phyloP scores from a whole-genome alignment of 768 basidiomycete genomes.

The Pleurotus citrinopileatus region DNA sequence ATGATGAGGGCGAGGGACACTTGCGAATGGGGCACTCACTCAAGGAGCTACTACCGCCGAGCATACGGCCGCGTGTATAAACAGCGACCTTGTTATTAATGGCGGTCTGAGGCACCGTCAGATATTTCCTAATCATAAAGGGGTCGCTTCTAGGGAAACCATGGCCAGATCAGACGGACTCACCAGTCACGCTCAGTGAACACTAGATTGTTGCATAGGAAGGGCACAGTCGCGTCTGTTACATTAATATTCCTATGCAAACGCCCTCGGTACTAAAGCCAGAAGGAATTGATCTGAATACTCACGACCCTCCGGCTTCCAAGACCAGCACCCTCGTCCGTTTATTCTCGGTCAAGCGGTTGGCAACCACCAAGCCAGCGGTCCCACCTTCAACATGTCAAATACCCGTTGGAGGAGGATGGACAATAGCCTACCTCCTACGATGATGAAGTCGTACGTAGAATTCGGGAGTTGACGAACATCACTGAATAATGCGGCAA shows the following conservation, averaged over 20 bases:
- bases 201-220: neutral
- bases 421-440: conserved; percentile 6
- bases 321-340: neutral
- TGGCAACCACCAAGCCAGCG: conserved; percentile 7
- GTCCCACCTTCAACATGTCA: conserved; percentile 10
- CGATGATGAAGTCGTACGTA: conserved; percentile 12
- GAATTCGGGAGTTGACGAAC: neutral
- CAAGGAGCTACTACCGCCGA: conserved; percentile 4
- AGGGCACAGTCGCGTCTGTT: conserved; percentile 3
- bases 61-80: neutral
- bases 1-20: neutral
- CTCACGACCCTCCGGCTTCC: conserved; percentile 10
- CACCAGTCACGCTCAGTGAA: conserved; percentile 7
- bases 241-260: conserved; percentile 3
- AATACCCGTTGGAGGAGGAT: neutral
- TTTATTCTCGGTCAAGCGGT: conserved; percentile 6
- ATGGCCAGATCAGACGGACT: neutral
- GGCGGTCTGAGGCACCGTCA: conserved; percentile 1
- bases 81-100: neutral
- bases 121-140: conserved; percentile 13
- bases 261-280: neutral
- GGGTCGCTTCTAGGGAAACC: neutral
- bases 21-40: neutral
- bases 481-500: conserved; percentile 1
- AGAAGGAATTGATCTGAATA: neutral